phyloP scores from a whole-genome alignment of 2,329 filamentous ascomycete genomes.

The Epichloe typhina region DNA sequence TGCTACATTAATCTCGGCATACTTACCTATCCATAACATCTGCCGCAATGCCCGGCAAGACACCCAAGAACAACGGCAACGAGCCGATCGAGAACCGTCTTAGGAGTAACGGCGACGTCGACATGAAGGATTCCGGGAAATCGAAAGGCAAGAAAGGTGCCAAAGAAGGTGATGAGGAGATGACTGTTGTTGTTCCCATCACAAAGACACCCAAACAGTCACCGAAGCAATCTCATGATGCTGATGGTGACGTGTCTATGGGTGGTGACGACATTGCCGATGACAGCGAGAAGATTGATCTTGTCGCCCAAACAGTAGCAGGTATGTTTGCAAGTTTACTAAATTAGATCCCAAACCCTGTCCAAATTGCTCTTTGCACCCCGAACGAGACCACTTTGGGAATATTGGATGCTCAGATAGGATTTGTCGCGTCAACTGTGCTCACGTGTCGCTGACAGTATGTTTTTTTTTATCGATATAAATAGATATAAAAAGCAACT shows the following conservation, averaged over 20 bases:
- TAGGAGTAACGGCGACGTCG: constrained; percentile 49
- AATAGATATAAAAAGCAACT: constrained; percentile 89
- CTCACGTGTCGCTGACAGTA: constrained; percentile 2
- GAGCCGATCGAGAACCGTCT: constrained; percentile 56
- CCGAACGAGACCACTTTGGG: background rate
- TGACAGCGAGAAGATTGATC: constrained; percentile 45
- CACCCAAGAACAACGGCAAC: constrained; percentile 58
- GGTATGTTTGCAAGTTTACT: constrained; percentile 29
- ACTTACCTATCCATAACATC: constrained; percentile 1
- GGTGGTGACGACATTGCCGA: constrained; percentile 44
- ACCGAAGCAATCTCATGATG: constrained; percentile 42
- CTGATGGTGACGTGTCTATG: constrained; percentile 61
- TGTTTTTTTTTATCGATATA: constrained; percentile 6
- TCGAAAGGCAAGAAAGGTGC: constrained; percentile 48
- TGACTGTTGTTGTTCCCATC: constrained; percentile 69
- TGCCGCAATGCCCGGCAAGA: constrained; percentile 54
- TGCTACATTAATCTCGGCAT: background rate
- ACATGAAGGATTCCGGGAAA: constrained; percentile 59
- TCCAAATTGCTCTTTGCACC: background rate
- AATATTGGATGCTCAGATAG: no score
- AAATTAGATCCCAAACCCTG: no score
- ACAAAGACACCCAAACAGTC: constrained; percentile 50
- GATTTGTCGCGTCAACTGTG: background rate
- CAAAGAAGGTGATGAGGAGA: constrained; percentile 63
- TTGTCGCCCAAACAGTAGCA: constrained; percentile 44